Evolutionary conservation across 2,329 filamentous ascomycete genomes (phyloP).

Genomic region (Apiospora kogelbergensis): DNA sequence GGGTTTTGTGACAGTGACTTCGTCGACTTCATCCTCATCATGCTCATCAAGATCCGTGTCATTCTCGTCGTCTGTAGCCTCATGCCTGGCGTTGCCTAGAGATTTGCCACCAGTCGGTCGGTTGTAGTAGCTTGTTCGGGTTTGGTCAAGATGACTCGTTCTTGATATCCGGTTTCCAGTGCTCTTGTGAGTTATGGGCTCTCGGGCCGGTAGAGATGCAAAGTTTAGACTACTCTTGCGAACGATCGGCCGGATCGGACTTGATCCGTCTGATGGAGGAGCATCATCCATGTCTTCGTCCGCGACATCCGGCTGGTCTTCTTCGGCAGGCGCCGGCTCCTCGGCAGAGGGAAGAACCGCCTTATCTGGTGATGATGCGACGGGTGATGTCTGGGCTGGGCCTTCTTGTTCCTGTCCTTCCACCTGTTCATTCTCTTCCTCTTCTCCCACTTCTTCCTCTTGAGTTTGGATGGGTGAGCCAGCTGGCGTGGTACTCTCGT

Average conservation of each 20-base stretch:
- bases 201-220: conserved; percentile 85
- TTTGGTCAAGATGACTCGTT: conserved; percentile 74
- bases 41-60: conserved; percentile 45
- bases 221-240: conserved; percentile 96
- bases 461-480: conserved; percentile 25
- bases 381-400: background rate
- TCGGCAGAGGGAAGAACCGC: conserved; percentile 18
- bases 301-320: conserved; percentile 19
- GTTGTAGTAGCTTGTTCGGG: conserved; percentile 72
- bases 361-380: background rate
- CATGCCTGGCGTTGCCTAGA: conserved; percentile 51
- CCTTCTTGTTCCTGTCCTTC: background rate
- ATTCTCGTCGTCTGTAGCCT: conserved; percentile 38
- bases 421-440: background rate
- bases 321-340: conserved; percentile 13
- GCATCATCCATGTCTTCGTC: conserved; percentile 28
- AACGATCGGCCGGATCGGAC: conserved; percentile 72
- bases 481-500: conserved; percentile 33
- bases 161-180: conserved; percentile 71
- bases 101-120: conserved; percentile 74
- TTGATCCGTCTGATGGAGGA: conserved; percentile 67
- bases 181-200: conserved; percentile 86
- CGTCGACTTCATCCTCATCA: conserved; percentile 40
- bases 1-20: conserved; percentile 39
- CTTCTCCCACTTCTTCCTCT: background rate